A percentile compares a stretch with the other conserved stretches of the same genome.
Evolutionary conservation across 1,284 basidiomycete genomes (phyloP).

Genomic region (Cutaneotrichosporon dermatis): DNA sequence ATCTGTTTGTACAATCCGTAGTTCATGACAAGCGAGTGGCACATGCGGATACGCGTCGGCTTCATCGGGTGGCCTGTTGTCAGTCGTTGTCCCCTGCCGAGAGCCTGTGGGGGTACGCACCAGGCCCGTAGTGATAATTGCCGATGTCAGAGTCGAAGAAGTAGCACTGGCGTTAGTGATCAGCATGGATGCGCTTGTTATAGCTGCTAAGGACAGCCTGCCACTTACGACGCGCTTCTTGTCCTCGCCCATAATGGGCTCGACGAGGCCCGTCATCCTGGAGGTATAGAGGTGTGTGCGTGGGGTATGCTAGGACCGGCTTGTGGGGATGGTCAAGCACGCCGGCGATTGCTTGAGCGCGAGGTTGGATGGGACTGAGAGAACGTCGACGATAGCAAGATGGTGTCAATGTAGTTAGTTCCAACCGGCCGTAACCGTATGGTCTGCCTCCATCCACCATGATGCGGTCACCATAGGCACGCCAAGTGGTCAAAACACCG

Average conservation of each 20-base stretch:
- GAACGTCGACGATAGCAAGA: no score
- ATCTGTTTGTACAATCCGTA: slow-evolving; percentile 97
- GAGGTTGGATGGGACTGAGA: no score
- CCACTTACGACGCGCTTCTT: slow-evolving; percentile 78
- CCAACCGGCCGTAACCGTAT: no score
- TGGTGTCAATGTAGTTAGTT: no score
- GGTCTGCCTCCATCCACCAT: no score
- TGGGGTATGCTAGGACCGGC: no score
- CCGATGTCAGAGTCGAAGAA: slow-evolving; percentile 98
- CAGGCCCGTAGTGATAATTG: slow-evolving; percentile 96
- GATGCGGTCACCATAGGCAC: background rate
- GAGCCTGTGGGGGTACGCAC: slow-evolving; percentile 53
- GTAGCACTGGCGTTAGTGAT: slow-evolving; percentile 68
- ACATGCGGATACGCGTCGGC: slow-evolving; percentile 97
- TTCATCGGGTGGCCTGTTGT: slow-evolving; percentile 65
- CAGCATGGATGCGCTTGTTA: background rate
- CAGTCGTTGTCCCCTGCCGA: slow-evolving; percentile 36
- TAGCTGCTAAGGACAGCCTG: background rate
- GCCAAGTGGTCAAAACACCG: slow-evolving; percentile 1
- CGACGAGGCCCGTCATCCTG: slow-evolving; percentile 49
- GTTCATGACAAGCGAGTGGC: slow-evolving; percentile 99
- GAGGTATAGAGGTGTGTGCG: no score
- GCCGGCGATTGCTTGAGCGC: no score
- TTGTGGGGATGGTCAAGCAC: no score
- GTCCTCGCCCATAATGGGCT: slow-evolving; percentile 68